phyloP scores from a whole-genome alignment of 108 stramenopile species.

The Nitzschia sp. region DNA sequence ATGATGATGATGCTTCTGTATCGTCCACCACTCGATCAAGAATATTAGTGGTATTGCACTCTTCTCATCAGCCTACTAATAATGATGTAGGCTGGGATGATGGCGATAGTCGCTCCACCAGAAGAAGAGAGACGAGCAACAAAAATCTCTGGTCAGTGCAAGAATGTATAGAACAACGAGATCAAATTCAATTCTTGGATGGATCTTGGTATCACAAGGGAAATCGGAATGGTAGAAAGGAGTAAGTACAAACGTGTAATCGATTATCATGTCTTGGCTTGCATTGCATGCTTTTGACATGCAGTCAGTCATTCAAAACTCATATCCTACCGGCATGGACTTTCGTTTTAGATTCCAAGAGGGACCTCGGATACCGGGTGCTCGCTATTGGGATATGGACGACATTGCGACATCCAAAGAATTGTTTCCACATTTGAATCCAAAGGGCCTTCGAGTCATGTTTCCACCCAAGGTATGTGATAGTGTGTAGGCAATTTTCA shows the following conservation, averaged over 20 bases:
- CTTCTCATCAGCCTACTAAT: too few species aligned
- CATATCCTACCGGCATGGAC: neutral
- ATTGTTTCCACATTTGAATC: constrained; percentile 29
- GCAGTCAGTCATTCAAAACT: too few species aligned
- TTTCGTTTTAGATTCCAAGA: constrained; percentile 17
- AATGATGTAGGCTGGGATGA: too few species aligned
- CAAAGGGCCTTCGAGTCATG: constrained; percentile 14
- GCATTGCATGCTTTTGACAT: too few species aligned
- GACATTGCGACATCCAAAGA: constrained; percentile 43
- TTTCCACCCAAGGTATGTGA: constrained; percentile 44
- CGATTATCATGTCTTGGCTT: too few species aligned
- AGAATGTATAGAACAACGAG: constrained; percentile 22
- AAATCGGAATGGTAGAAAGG: constrained; percentile 27
- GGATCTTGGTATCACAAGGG: constrained; percentile 56
- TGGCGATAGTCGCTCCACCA: too few species aligned
- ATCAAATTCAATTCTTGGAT: constrained; percentile 39
- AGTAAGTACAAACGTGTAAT: too few species aligned
- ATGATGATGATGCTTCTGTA: too few species aligned
- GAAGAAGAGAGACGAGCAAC: too few species aligned
- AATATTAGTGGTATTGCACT: too few species aligned
- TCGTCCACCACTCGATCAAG: too few species aligned
- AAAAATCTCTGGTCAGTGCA: constrained; percentile 31
- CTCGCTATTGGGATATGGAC: constrained; percentile 67
- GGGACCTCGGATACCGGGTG: constrained; percentile 69
- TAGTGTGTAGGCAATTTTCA: too few species aligned